Percentiles rank a stretch among this genome's conserved stretches.
These are phyloP conservation scores for Alloascoidea africana DNA, from an alignment of 805 yeast species.

Conservation along the genomic window DNA sequence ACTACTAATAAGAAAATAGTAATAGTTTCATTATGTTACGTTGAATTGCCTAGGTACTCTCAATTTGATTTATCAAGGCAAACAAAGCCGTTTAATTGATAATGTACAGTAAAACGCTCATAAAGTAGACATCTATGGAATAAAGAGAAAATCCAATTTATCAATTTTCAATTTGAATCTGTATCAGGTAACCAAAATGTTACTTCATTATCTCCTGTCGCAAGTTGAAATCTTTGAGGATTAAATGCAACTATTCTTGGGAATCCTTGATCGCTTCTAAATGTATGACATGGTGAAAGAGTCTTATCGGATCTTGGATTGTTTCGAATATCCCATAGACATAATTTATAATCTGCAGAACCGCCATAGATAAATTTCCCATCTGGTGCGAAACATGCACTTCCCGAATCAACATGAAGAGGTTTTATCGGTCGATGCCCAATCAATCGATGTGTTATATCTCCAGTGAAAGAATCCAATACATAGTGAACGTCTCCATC, in stretches of 20 bases:
- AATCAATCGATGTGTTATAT: conserved; percentile 25
- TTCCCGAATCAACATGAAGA: conserved; percentile 29
- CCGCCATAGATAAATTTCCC: conserved; percentile 49
- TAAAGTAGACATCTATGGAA: too few relatives aligned
- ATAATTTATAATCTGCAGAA: conserved; percentile 34
- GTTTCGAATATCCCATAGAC: conserved; percentile 32
- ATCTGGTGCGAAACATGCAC: conserved; percentile 50
- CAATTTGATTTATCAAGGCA: too few relatives aligned
- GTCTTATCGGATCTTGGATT: conserved; percentile 6
- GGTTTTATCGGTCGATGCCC: conserved; percentile 28
- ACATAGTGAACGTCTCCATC: conserved; percentile 44
- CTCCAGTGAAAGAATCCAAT: conserved; percentile 57
- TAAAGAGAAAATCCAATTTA: too few relatives aligned
- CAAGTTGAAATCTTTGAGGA: conserved; percentile 44
- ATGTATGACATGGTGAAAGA: conserved; percentile 10
- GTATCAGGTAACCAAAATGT: conserved; percentile 26
- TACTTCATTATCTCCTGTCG: conserved; percentile 46
- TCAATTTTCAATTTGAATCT: too few relatives aligned
- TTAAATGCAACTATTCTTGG: conserved; percentile 42
- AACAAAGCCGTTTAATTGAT: too few relatives aligned
- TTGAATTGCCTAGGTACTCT: too few relatives aligned
- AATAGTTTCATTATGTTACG: too few relatives aligned
- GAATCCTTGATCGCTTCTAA: conserved; percentile 11
- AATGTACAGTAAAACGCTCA: too few relatives aligned
- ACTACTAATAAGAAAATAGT: too few relatives aligned